These are phyloP conservation scores for Mortierella claussenii DNA, from an alignment of 192 early-diverging fungal genomes.

Conservation along the genomic window DNA sequence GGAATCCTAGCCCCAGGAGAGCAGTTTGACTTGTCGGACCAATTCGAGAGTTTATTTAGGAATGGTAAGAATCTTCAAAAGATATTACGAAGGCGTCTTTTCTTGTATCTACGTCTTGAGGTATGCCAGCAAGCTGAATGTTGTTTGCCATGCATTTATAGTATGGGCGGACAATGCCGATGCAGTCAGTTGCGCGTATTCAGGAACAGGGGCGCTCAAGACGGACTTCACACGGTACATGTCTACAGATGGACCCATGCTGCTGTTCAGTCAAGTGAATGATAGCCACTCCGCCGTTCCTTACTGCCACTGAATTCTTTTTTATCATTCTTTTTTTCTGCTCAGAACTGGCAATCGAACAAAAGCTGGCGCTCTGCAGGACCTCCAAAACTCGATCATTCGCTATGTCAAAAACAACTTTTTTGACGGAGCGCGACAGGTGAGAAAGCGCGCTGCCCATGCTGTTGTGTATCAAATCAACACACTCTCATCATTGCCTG, in stretches of 20 bases:
- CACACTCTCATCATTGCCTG: background rate
- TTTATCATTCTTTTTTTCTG: background rate
- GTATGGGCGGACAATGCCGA: slow-evolving; percentile 99
- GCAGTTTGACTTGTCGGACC: slow-evolving; percentile 67
- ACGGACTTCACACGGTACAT: slow-evolving; percentile 93
- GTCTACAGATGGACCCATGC: background rate
- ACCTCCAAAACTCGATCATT: slow-evolving; percentile 81
- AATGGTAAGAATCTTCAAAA: slow-evolving; percentile 62
- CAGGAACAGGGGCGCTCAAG: slow-evolving; percentile 97
- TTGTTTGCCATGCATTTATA: too few relatives aligned
- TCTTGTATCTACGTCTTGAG: too few relatives aligned
- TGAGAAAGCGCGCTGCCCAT: background rate
- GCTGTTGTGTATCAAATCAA: too few relatives aligned
- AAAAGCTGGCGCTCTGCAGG: slow-evolving; percentile 80
- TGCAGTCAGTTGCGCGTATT: slow-evolving; percentile 88
- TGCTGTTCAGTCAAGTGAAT: too few relatives aligned
- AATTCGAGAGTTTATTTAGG: slow-evolving; percentile 82
- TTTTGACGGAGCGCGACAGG: slow-evolving; percentile 89
- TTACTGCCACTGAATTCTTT: background rate
- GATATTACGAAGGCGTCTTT: too few relatives aligned
- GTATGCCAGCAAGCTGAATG: too few relatives aligned
- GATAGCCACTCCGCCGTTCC: too few relatives aligned
- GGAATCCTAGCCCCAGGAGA: slow-evolving; percentile 70
- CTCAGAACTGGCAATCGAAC: slow-evolving; percentile 88
- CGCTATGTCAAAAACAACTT: slow-evolving; percentile 96